Conservation (phyloP, 306 rosid species). For the Chamaecrista fasciculata region DNA sequence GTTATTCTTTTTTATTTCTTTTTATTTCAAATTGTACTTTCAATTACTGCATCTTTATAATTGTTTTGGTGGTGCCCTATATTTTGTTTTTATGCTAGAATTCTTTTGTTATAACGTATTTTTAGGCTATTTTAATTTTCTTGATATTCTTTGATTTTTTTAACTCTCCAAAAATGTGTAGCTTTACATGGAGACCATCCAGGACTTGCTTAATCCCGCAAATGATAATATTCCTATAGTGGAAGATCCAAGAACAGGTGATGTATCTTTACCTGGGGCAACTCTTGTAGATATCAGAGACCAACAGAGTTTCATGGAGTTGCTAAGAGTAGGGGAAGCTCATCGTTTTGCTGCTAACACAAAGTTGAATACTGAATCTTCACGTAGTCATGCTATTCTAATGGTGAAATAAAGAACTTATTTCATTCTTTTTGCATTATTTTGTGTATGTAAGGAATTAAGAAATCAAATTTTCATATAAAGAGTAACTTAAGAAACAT, state of each 20-base stretch:
- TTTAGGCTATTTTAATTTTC: conserved; percentile 17
- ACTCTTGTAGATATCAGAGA: conserved; percentile 83
- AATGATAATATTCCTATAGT: conserved; percentile 89
- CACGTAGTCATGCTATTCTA: conserved; percentile 96
- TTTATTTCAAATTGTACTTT: not conserved
- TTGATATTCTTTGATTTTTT: conserved; percentile 22
- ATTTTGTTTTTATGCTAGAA: conserved; percentile 25
- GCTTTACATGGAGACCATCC: conserved; percentile 96
- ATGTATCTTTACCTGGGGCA: conserved; percentile 82
- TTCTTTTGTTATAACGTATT: conserved; percentile 18
- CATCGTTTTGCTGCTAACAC: conserved; percentile 94
- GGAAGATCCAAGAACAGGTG: conserved; percentile 93
- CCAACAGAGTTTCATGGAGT: conserved; percentile 70
- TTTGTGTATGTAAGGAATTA: conserved; percentile 14
- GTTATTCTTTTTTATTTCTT: conserved; percentile 13
- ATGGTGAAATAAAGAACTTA: conserved; percentile 59
- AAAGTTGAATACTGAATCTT: conserved; percentile 89
- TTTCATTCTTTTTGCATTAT: conserved; percentile 11
- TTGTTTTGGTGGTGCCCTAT: not conserved
- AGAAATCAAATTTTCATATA: conserved; percentile 16
- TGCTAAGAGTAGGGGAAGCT: conserved; percentile 84
- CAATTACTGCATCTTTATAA: not conserved
- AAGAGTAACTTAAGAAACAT: no score
- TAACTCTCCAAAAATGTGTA: conserved; percentile 34
- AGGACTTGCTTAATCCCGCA: conserved; percentile 86